Evolutionary conservation across 192 early-diverging fungal genomes (phyloP).

Genomic region (Geranomyces variabilis): DNA sequence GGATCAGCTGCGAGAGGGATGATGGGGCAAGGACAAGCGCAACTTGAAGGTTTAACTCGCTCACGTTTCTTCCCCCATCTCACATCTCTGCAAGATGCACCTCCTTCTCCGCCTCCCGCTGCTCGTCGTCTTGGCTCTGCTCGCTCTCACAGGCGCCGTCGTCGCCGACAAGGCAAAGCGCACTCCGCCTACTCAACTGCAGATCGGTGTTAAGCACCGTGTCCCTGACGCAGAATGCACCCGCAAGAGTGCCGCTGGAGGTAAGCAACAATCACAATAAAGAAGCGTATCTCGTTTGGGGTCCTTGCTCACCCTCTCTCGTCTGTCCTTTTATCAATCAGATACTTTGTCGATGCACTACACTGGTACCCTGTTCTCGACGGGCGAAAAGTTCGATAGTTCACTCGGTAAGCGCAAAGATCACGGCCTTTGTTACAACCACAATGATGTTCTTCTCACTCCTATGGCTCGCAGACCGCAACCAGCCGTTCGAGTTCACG

Average conservation of each 20-base stretch:
- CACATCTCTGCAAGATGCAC: no score
- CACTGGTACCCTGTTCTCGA: constrained; percentile 55
- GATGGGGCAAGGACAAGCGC: no score
- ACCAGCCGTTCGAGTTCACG: constrained; percentile 70
- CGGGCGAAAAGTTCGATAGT: constrained; percentile 73
- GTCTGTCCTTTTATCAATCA: background rate
- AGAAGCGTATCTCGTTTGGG: background rate
- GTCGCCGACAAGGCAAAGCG: constrained; percentile 30
- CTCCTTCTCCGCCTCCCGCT: background rate
- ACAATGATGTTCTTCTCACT: no score
- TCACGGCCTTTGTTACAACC: no score
- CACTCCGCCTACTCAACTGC: constrained; percentile 45
- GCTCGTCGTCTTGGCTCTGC: background rate
- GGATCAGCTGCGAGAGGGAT: no score
- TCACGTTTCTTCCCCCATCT: no score
- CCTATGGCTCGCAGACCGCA: constrained; percentile 46
- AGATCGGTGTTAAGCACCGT: constrained; percentile 60
- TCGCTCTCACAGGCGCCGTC: background rate
- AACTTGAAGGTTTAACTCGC: no score
- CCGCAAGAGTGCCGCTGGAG: constrained; percentile 45
- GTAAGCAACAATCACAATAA: background rate
- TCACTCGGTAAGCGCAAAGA: constrained; percentile 43
- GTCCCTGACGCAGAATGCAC: constrained; percentile 59
- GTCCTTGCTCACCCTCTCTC: no score
- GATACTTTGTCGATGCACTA: constrained; percentile 78